A percentile compares a stretch with the other conserved stretches of the same genome.
Conservation (phyloP, 2,329 filamentous ascomycete genomes). For the Passalora sequoiae region DNA sequence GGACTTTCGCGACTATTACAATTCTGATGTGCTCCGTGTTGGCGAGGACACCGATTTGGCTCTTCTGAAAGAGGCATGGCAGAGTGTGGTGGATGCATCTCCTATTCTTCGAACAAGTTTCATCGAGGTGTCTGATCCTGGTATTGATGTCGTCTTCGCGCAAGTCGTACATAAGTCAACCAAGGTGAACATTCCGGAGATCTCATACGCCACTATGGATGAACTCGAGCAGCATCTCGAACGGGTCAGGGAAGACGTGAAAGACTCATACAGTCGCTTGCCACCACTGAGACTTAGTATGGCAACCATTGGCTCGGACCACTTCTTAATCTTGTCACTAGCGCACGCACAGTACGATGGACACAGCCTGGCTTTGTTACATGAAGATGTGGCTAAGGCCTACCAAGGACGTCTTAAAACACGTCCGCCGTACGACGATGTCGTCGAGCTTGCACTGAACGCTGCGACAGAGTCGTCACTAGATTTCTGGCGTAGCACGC, state of each 20-base stretch:
- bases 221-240: slow-evolving; percentile 33
- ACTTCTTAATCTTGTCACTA: slow-evolving; percentile 61
- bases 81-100: slow-evolving; percentile 52
- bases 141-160: slow-evolving; percentile 51
- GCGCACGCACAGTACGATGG: slow-evolving; percentile 88
- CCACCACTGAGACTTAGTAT: slow-evolving; percentile 37
- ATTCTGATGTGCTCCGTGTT: slow-evolving; percentile 70
- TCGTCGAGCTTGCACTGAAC: slow-evolving; percentile 53
- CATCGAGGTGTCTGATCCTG: slow-evolving; percentile 57
- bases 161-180: slow-evolving; percentile 46
- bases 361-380: slow-evolving; percentile 71
- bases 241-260: slow-evolving; percentile 34
- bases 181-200: slow-evolving; percentile 35
- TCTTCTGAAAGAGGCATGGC: slow-evolving; percentile 59
- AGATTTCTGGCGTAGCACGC: slow-evolving; percentile 65
- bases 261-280: slow-evolving; percentile 28
- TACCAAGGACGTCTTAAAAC: slow-evolving; percentile 44
- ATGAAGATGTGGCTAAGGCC: slow-evolving; percentile 62
- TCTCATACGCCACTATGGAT: slow-evolving; percentile 20
- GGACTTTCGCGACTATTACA: slow-evolving; percentile 72
- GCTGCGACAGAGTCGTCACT: slow-evolving; percentile 45
- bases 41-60: slow-evolving; percentile 49
- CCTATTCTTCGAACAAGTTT: slow-evolving; percentile 76
- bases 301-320: slow-evolving; percentile 31
- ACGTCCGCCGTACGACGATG: slow-evolving; percentile 48